Evolutionary conservation across 495 filamentous ascomycete species (phyloP).

Genomic region (Acidiella bohemica): DNA sequence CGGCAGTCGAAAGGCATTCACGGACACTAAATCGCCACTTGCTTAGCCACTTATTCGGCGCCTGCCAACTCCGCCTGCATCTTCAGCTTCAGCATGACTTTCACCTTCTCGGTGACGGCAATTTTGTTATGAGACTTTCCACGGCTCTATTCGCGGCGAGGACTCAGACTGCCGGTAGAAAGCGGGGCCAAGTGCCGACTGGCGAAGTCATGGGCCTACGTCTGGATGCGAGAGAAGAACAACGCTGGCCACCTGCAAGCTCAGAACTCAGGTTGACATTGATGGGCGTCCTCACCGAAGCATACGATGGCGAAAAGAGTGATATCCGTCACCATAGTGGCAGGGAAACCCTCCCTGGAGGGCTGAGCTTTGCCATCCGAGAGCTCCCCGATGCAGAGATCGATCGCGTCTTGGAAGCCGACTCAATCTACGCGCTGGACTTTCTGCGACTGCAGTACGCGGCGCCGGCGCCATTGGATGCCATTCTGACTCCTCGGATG

Average conservation of each 20-base stretch:
- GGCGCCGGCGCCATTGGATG: conserved; percentile 55
- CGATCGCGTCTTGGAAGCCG: conserved; percentile 61
- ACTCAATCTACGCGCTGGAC: conserved; percentile 73
- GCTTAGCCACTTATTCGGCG: conserved; percentile 65
- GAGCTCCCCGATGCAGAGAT: conserved; percentile 64
- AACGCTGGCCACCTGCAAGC: conserved; percentile 83
- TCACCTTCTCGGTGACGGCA: conserved; percentile 70
- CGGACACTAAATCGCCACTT: conserved; percentile 61
- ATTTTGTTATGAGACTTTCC: conserved; percentile 64
- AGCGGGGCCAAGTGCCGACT: conserved; percentile 49
- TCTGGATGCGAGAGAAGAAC: conserved; percentile 45
- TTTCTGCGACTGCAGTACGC: conserved; percentile 80
- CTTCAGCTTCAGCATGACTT: conserved; percentile 63
- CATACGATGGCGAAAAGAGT: conserved; percentile 33
- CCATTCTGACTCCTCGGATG: conserved; percentile 52
- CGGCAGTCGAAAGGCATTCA: conserved; percentile 59
- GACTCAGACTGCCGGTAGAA: conserved; percentile 64
- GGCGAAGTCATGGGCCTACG: conserved; percentile 69
- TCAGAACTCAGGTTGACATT: conserved; percentile 80
- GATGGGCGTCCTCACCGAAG: conserved; percentile 74
- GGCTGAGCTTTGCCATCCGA: conserved; percentile 76
- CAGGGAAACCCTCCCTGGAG: conserved; percentile 49
- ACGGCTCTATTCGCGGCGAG: conserved; percentile 78
- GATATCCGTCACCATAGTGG: conserved; percentile 14
- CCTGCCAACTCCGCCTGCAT: conserved; percentile 62